These are phyloP conservation scores for Mortierella claussenii DNA, from an alignment of 192 early-diverging fungal species.

Conservation along the genomic window DNA sequence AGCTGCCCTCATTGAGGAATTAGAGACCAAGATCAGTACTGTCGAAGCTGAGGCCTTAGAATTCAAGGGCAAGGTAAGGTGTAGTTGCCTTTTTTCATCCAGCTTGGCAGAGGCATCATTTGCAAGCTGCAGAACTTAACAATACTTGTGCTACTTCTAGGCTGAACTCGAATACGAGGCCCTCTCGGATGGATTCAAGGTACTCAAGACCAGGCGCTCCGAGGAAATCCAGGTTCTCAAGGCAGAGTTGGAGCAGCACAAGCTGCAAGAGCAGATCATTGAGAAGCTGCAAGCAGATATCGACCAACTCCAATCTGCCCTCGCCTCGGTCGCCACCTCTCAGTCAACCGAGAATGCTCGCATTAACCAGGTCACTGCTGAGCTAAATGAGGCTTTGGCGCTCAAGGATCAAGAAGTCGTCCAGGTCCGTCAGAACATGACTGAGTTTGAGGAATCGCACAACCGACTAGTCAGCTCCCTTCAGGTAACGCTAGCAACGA, in stretches of 20 bases:
- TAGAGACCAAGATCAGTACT: conserved; percentile 46
- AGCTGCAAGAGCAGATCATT: conserved; percentile 51
- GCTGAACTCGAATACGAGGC: conserved; percentile 45
- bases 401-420: conserved; percentile 50
- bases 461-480: conserved; percentile 45
- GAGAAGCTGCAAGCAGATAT: conserved; percentile 48
- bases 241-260: conserved; percentile 49
- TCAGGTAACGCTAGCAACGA: conserved; percentile 45
- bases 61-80: conserved; percentile 54
- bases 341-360: conserved; percentile 45
- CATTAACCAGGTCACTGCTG: conserved; percentile 47
- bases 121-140: too few species aligned
- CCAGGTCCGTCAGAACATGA: conserved; percentile 52
- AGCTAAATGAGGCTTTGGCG: conserved; percentile 48
- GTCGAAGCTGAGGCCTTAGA: conserved; percentile 48
- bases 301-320: conserved; percentile 31
- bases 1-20: conserved; percentile 41
- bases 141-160: conserved; percentile 4
- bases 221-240: conserved; percentile 46
- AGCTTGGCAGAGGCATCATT: too few species aligned
- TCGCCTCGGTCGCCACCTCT: conserved; percentile 37
- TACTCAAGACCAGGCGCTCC: conserved; percentile 42
- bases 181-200: conserved; percentile 47
- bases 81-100: not conserved
- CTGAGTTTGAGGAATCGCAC: conserved; percentile 50